These are phyloP conservation scores for Persicaria maculosa DNA, from an alignment of 148 eudicot genomes.

Conservation along the genomic window DNA sequence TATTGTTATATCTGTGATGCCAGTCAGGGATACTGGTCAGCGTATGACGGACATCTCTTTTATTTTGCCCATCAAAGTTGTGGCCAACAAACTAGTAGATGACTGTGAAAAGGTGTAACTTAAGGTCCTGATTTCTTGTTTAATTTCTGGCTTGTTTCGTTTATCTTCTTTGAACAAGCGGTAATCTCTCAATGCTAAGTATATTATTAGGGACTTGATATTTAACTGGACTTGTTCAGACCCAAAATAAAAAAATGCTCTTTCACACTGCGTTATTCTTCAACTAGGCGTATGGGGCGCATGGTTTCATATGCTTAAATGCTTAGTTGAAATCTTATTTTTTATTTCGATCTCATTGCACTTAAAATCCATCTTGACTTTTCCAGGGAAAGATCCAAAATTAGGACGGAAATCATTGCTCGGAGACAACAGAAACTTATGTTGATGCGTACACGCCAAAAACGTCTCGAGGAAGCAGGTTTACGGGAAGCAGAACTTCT, in stretches of 20 bases:
- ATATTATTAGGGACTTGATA: slow-evolving; percentile 14
- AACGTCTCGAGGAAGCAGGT: slow-evolving; percentile 66
- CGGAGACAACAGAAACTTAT: slow-evolving; percentile 62
- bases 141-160: too few relatives aligned
- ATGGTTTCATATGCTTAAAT: background rate
- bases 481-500: slow-evolving; percentile 66
- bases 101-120: too few relatives aligned
- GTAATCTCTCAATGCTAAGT: background rate
- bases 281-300: background rate
- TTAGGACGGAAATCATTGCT: slow-evolving; percentile 55
- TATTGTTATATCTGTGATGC: too few relatives aligned
- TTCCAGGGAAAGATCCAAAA: slow-evolving; percentile 59
- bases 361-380: slow-evolving; percentile 2
- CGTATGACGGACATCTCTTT: too few relatives aligned
- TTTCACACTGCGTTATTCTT: background rate
- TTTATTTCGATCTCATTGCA: too few relatives aligned
- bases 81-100: too few relatives aligned
- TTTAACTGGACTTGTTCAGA: background rate
- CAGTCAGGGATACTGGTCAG: too few relatives aligned
- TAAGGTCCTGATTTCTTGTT: too few relatives aligned
- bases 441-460: slow-evolving; percentile 50
- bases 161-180: too few relatives aligned
- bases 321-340: too few relatives aligned
- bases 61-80: too few relatives aligned
- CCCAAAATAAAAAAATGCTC: background rate